Conservation (phyloP, 2,329 filamentous ascomycete species). For the Rhinocladiella mackenziei region DNA sequence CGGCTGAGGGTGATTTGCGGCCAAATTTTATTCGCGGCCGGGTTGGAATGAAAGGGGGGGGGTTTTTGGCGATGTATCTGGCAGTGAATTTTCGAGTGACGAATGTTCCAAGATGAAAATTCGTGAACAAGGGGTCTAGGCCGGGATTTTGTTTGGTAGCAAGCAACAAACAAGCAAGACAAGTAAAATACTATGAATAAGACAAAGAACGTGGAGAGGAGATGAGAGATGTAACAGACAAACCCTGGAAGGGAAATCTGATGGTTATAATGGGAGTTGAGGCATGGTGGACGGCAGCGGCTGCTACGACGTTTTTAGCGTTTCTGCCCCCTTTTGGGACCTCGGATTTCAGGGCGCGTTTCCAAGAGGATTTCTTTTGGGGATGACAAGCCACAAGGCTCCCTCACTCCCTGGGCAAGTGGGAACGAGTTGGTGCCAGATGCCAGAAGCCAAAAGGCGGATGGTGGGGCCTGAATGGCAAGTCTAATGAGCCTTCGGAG, state of each 20-base stretch:
- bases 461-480: constrained; percentile 20
- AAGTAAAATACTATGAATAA: constrained; percentile 10
- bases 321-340: constrained; percentile 21
- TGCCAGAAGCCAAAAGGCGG: constrained; percentile 14
- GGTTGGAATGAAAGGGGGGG: constrained; percentile 1
- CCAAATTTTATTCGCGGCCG: constrained; percentile 22
- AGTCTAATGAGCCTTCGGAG: constrained; percentile 12
- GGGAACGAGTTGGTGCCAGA: constrained; percentile 5
- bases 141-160: constrained; percentile 8
- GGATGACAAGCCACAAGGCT: constrained; percentile 22
- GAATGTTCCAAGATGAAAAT: too few species aligned
- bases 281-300: constrained; percentile 9
- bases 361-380: constrained; percentile 19
- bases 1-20: constrained; percentile 22
- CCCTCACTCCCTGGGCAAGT: too few species aligned
- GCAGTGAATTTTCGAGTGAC: too few species aligned
- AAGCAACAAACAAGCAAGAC: constrained; percentile 17
- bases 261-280: constrained; percentile 12
- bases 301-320: too few species aligned
- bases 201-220: constrained; percentile 20
- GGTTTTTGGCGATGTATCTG: too few species aligned
- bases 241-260: constrained; percentile 13
- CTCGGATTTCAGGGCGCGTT: constrained; percentile 16
- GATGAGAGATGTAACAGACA: too few species aligned
- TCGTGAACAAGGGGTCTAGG: constrained; percentile 13